Evolutionary conservation across 108 stramenopile genomes (phyloP), one percentile per base, ranked within the genome.

Genomic region (Nitzschia sp.): DNA sequence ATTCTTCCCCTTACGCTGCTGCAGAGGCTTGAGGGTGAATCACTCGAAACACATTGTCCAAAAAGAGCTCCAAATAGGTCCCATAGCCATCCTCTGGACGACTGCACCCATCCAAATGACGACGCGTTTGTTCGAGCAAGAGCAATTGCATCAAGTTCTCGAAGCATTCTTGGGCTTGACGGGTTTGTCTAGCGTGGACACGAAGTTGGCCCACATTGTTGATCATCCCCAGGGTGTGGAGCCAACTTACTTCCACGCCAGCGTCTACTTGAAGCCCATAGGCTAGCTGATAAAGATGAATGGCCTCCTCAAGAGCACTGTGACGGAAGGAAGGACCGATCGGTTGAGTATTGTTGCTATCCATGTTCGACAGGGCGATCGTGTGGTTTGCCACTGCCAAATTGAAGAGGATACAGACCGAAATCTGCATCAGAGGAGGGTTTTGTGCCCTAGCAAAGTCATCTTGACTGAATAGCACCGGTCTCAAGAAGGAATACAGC

Each of bases 21-120:
- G 46, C n/a, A 48, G 46, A 48, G 46, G 46, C 14, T 17, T 48
- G 14, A 17, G n/a, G 17, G 46, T 17, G 46, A 6, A 5, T 17
- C 29, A 58, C 15, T 12, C 25, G 34, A 58, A 58, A 58, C 6
- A 58, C 25, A 58, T 58, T 58, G 57, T 58, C 57, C 38, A 58
- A 58, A 41, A 58, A 58, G 12, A 58, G 57, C 39, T 58, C 38
- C 34, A 40, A 15, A 40, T 58, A 58, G 57, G 38, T 25, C n/a
- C 34, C 57, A 40, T 34, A 34, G 29, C 29, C 29, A 34, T 34
- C 29, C 29, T 34, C 29, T 34, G 29, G 29, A 34, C 29, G 29
- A 34, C 5, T 34, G 29, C 29, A 34, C 29, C 29, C 29, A 34
- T 34, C 29, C 29, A 48, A 17, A 6, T 17, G 14, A 15, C 46